Evolutionary conservation across 2,329 filamentous ascomycete species (phyloP).

Genomic region (Emergomyces pasteurianus): DNA sequence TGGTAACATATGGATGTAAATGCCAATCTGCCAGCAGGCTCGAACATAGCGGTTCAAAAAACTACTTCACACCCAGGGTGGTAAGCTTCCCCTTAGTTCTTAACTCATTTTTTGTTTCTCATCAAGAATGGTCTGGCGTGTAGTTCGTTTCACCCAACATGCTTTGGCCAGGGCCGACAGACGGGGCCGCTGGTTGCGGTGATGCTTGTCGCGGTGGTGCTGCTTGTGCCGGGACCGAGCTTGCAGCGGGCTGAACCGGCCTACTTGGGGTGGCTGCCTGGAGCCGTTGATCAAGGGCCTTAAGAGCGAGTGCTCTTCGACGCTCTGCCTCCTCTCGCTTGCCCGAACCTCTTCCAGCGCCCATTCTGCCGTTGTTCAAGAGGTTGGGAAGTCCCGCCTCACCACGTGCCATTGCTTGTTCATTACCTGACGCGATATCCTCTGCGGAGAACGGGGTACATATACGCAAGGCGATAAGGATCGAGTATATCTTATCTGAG

Average conservation of each 20-base stretch:
- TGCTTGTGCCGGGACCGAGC: conserved; percentile 25
- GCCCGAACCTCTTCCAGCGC: conserved; percentile 39
- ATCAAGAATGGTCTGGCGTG: conserved; percentile 46
- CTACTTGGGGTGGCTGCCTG: conserved; percentile 61
- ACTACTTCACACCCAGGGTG: neutral
- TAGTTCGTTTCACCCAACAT: conserved; percentile 61
- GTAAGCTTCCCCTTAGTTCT: neutral
- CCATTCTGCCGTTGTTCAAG: conserved; percentile 38
- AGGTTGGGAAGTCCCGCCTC: conserved; percentile 50
- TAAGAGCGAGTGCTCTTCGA: conserved; percentile 74
- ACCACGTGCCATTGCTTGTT: conserved; percentile 55
- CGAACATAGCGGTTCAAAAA: neutral
- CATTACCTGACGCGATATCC: conserved; percentile 61
- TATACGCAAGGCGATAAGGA: conserved; percentile 62
- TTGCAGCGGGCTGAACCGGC: conserved; percentile 25
- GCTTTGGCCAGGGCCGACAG: conserved; percentile 41
- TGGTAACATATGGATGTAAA: neutral
- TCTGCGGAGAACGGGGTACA: conserved; percentile 77
- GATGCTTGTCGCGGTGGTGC: conserved; percentile 26
- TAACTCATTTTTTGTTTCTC: neutral
- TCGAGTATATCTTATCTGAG: conserved; percentile 61
- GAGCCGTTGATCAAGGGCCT: conserved; percentile 81
- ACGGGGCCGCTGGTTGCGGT: conserved; percentile 42
- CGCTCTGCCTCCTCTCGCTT: conserved; percentile 87
- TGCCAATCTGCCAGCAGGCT: neutral